These are phyloP conservation scores for Fusarium scirpi DNA, from an alignment of 2,329 filamentous ascomycete species.

Conservation along the genomic window DNA sequence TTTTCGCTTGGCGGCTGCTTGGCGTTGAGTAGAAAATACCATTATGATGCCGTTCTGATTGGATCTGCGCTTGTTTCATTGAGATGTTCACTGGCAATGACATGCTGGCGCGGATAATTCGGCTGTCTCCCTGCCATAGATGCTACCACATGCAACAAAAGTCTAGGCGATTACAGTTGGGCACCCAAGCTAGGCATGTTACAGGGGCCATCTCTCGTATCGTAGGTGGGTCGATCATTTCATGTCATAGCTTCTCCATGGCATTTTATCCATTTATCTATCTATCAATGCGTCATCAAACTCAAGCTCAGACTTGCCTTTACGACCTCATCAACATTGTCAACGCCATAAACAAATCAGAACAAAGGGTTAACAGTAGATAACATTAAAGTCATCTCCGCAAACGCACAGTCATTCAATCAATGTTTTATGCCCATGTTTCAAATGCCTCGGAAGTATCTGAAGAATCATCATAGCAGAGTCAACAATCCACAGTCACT, in stretches of 20 bases:
- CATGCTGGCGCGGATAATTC: slow-evolving; percentile 11
- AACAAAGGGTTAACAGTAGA: slow-evolving; percentile 57
- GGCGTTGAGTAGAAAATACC: neutral
- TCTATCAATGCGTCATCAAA: slow-evolving; percentile 3
- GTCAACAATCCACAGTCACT: slow-evolving; percentile 21
- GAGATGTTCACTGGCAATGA: neutral
- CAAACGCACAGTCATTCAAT: slow-evolving; percentile 61
- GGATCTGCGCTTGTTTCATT: slow-evolving; percentile 25
- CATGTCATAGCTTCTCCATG: slow-evolving; percentile 21
- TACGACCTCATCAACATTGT: slow-evolving; percentile 62
- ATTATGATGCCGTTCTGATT: slow-evolving; percentile 11
- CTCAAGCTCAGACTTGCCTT: slow-evolving; percentile 74
- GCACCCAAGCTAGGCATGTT: neutral
- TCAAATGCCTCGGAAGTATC: slow-evolving; percentile 77
- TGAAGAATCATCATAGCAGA: slow-evolving; percentile 75
- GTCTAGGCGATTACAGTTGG: neutral
- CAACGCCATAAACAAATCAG: slow-evolving; percentile 39
- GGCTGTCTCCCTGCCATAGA: slow-evolving; percentile 19
- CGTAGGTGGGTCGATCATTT: neutral
- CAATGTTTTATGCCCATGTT: slow-evolving; percentile 34
- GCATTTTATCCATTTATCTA: slow-evolving; percentile 16
- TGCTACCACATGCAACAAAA: slow-evolving; percentile 34
- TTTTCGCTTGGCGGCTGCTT: slow-evolving; percentile 14
- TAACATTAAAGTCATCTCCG: slow-evolving; percentile 31
- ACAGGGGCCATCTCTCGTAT: slow-evolving; percentile 10